Evolutionary conservation across 192 early-diverging fungal species (phyloP).

Genomic region (Podochytrium sp.): DNA sequence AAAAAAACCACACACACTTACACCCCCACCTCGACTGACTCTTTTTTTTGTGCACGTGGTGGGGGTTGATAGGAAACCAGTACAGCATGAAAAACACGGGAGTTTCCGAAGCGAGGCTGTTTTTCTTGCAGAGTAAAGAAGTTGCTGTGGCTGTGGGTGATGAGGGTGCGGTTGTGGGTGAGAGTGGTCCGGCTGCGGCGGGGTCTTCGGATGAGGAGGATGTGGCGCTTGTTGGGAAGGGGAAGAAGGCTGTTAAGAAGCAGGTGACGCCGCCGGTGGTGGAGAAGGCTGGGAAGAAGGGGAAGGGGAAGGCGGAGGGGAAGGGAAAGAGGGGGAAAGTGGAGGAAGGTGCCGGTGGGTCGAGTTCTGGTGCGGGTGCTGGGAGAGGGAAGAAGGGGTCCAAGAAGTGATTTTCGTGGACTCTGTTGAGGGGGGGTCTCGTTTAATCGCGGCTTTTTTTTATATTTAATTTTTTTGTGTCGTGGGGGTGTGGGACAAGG

Average conservation of each 20-base stretch:
- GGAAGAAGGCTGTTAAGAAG: neutral
- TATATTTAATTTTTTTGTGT: neutral
- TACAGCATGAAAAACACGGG: conserved; percentile 43
- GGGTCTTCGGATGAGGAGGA: neutral
- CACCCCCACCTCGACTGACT: no score
- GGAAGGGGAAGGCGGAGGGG: neutral
- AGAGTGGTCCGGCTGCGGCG: neutral
- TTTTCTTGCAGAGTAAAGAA: conserved; percentile 28
- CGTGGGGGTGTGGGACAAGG: no score
- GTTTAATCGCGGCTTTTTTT: neutral
- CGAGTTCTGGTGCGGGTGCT: neutral
- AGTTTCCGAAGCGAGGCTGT: conserved; percentile 34
- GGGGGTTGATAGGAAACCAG: conserved; percentile 40
- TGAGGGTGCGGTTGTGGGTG: neutral
- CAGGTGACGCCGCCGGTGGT: neutral
- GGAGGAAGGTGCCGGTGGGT: neutral
- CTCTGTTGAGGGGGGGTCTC: neutral
- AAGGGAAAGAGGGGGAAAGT: neutral
- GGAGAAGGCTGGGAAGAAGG: neutral
- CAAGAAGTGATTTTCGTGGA: neutral
- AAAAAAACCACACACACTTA: neutral
- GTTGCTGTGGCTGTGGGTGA: neutral
- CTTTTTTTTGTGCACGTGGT: no score
- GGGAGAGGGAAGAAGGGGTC: neutral
- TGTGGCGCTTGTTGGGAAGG: neutral